phyloP scores from a whole-genome alignment of 805 yeast species.

The Candida ficus region DNA sequence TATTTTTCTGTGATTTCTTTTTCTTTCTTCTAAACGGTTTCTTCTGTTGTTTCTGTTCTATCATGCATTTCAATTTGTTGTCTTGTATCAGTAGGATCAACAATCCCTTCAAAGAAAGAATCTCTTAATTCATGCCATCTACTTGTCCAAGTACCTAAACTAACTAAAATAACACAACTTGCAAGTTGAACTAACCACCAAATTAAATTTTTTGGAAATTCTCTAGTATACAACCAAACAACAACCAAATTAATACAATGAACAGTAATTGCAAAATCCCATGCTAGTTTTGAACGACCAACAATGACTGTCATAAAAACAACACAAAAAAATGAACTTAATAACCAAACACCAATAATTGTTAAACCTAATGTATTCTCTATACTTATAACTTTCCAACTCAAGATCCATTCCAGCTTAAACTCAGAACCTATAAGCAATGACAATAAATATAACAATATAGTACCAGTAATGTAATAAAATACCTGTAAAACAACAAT shows the following conservation, averaged over 20 bases:
- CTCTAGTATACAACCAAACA: slow-evolving; percentile 58
- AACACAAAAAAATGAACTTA: slow-evolving; percentile 79
- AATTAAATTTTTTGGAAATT: slow-evolving; percentile 62
- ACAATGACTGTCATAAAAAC: slow-evolving; percentile 80
- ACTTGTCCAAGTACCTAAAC: slow-evolving; percentile 83
- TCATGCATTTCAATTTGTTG: slow-evolving; percentile 22
- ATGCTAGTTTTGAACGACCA: slow-evolving; percentile 88
- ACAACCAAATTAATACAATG: slow-evolving; percentile 74
- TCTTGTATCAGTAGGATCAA: slow-evolving; percentile 43
- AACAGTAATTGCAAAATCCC: slow-evolving; percentile 95
- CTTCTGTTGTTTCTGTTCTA: slow-evolving; percentile 4
- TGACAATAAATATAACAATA: slow-evolving; percentile 61
- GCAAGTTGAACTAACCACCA: slow-evolving; percentile 84
- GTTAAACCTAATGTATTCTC: slow-evolving; percentile 80
- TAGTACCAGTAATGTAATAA: slow-evolving; percentile 69
- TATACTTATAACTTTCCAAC: slow-evolving; percentile 70
- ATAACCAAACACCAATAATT: slow-evolving; percentile 69
- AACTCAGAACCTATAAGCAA: slow-evolving; percentile 68
- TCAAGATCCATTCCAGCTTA: slow-evolving; percentile 64
- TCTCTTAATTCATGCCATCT: slow-evolving; percentile 89
- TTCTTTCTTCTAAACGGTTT: not conserved
- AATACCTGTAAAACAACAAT: slow-evolving; percentile 72
- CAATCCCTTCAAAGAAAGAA: slow-evolving; percentile 82
- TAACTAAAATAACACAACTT: slow-evolving; percentile 64
- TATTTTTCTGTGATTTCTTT: not conserved